phyloP scores from a whole-genome alignment of 108 stramenopile genomes.

The Mediolabrus comicus region DNA sequence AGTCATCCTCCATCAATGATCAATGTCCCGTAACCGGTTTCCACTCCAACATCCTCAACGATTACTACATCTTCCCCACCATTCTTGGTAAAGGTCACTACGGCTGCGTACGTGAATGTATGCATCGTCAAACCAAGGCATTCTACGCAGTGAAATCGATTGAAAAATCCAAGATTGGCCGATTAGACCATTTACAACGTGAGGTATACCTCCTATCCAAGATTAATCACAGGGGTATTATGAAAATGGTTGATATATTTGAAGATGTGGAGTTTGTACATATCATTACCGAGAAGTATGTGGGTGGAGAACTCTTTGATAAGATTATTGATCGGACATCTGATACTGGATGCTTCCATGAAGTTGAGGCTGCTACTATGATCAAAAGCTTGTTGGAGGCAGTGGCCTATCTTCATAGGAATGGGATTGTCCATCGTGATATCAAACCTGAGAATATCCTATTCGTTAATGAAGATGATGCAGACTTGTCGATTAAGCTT shows the following conservation, averaged over 20 bases:
- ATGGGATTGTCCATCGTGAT: constrained; percentile 66
- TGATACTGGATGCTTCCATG: constrained; percentile 18
- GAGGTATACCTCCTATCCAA: background rate
- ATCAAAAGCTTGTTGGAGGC: constrained; percentile 41
- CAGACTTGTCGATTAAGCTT: constrained; percentile 54
- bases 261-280: constrained; percentile 46
- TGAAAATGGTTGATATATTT: constrained; percentile 32
- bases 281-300: constrained; percentile 58
- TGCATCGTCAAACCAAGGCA: constrained; percentile 33
- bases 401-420: constrained; percentile 53
- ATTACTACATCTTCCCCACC: constrained; percentile 3
- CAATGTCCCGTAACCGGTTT: constrained; percentile 2
- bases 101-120: constrained; percentile 5
- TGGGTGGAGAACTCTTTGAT: constrained; percentile 62
- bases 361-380: constrained; percentile 37
- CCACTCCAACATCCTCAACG: constrained; percentile 5
- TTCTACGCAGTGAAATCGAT: constrained; percentile 59
- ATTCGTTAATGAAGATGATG: constrained; percentile 24
- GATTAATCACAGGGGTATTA: constrained; percentile 28
- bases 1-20: background rate
- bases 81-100: constrained; percentile 2
- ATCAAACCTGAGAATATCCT: constrained; percentile 78
- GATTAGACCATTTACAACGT: constrained; percentile 1
- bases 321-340: constrained; percentile 6
- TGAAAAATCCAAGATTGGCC: constrained; percentile 27